A percentile compares a stretch with the other conserved stretches of the same genome.
Conservation (phyloP, 2,329 filamentous ascomycete species). For the Byssochlamys sp. region DNA sequence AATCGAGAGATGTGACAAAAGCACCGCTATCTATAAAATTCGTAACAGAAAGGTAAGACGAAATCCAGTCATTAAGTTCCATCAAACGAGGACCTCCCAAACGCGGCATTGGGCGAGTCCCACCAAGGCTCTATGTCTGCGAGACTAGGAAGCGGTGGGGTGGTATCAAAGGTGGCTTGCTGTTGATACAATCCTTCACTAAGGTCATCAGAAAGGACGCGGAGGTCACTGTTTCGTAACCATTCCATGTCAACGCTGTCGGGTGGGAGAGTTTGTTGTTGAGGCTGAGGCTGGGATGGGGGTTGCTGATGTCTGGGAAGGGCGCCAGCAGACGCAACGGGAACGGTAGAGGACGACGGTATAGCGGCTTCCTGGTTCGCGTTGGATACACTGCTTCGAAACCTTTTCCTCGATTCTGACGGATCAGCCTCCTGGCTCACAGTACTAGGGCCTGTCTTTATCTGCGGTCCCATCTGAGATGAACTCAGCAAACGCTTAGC, state of each 20-base stretch:
- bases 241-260: neutral
- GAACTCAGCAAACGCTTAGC: conserved; percentile 21
- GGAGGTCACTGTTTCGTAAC: neutral
- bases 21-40: neutral
- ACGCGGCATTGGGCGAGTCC: neutral
- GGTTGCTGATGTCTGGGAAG: neutral
- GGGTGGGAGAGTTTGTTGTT: neutral
- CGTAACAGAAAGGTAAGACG: neutral
- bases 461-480: neutral
- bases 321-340: neutral
- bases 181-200: neutral
- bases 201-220: neutral
- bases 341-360: neutral
- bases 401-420: neutral
- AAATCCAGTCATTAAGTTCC: neutral
- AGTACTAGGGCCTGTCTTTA: neutral
- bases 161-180: neutral
- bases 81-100: neutral
- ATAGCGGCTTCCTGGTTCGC: neutral
- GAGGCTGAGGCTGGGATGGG: neutral
- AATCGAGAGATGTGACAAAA: neutral
- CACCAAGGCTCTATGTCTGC: neutral
- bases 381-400: neutral
- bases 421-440: neutral
- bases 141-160: neutral